Evolutionary conservation across 345 rosid species (phyloP).

Genomic region (Schrenkiella parvula): DNA sequence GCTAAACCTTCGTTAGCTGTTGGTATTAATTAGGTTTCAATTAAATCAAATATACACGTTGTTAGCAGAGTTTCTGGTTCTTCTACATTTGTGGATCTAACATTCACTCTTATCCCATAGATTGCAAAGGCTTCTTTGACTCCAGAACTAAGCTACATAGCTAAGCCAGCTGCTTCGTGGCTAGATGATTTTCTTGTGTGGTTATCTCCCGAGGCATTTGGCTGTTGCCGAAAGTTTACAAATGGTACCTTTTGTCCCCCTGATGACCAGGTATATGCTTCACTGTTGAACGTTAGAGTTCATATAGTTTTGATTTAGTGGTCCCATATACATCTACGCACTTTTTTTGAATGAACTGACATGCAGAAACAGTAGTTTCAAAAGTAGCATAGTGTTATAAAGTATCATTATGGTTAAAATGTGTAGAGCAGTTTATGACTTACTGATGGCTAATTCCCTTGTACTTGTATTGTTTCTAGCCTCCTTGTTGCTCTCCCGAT

Average conservation of each 20-base stretch:
- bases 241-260: constrained; percentile 96
- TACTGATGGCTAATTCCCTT: constrained; percentile 1
- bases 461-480: constrained; percentile 41
- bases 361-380: background rate
- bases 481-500: constrained; percentile 79
- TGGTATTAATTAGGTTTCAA: background rate
- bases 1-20: background rate
- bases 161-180: constrained; percentile 99
- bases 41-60: background rate
- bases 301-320: background rate
- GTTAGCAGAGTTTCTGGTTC: background rate
- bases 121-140: constrained; percentile 78
- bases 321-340: background rate
- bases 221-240: constrained; percentile 91
- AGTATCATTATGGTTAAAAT: background rate
- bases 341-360: background rate
- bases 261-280: constrained; percentile 70
- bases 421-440: background rate
- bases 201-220: constrained; percentile 98
- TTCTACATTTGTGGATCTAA: background rate
- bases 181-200: constrained; percentile 98
- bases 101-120: constrained; percentile 33
- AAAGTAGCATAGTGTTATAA: background rate
- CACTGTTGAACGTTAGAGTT: background rate
- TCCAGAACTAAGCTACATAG: constrained; percentile 85